A percentile compares a stretch with the other conserved stretches of the same genome.
phyloP scores from a whole-genome alignment of 1,284 basidiomycete genomes.

The Rhodotorula sp. region DNA sequence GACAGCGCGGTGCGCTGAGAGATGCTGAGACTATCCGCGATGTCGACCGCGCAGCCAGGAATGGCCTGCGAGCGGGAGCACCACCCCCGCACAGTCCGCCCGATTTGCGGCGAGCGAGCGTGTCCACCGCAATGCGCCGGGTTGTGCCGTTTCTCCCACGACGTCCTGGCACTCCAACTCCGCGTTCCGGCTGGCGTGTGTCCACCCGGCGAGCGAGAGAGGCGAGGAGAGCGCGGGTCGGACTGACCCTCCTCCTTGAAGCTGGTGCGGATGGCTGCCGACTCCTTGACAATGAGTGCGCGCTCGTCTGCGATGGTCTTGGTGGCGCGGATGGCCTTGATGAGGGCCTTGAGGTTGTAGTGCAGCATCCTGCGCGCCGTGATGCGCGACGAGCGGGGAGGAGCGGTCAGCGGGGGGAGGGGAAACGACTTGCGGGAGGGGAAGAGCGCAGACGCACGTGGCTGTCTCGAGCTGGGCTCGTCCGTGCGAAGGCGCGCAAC shows the following conservation, averaged over 20 bases:
- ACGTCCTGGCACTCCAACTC: too few species aligned
- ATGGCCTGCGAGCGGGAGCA: not conserved
- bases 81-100: conserved; percentile 5
- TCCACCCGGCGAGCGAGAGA: too few species aligned
- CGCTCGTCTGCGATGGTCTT: conserved; percentile 99
- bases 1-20: too few species aligned
- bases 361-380: not conserved
- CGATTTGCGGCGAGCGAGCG: not conserved
- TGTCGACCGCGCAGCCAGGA: not conserved
- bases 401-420: not conserved
- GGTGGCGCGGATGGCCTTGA: conserved; percentile 54
- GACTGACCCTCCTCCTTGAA: conserved; percentile 81
- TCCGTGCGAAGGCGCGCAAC: too few species aligned
- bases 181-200: too few species aligned
- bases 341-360: conserved; percentile 51
- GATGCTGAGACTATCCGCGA: not conserved
- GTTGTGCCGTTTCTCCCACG: too few species aligned
- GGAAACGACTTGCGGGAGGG: too few species aligned
- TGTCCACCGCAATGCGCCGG: not conserved
- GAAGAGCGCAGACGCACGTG: too few species aligned
- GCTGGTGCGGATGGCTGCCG: conserved; percentile 93
- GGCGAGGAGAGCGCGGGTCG: not conserved
- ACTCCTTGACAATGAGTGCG: conserved; percentile 95
- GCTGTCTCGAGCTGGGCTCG: not conserved
- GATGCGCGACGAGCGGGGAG: too few species aligned